These are phyloP conservation scores for Hypomontagnella monticulosa DNA, from an alignment of 495 filamentous ascomycete species.

Conservation along the genomic window DNA sequence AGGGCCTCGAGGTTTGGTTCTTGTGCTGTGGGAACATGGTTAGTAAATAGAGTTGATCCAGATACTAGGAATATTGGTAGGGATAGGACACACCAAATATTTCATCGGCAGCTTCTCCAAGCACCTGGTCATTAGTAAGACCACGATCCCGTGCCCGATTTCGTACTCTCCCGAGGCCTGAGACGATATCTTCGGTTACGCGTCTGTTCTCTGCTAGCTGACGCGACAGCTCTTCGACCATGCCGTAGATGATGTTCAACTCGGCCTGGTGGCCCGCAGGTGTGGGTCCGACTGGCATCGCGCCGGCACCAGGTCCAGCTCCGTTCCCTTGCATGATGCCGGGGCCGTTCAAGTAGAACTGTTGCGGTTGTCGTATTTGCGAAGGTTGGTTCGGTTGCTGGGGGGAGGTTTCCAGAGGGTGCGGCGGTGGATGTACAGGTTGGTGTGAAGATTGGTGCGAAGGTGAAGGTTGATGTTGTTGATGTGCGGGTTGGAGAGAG, in stretches of 20 bases:
- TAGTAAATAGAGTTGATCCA: conserved; percentile 1
- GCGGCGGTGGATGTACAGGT: conserved; percentile 7
- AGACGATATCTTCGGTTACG: conserved; percentile 76
- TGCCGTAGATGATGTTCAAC: conserved; percentile 82
- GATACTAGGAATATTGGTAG: neutral
- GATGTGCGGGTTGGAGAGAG: neutral
- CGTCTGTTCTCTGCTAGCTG: conserved; percentile 81
- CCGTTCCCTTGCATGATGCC: conserved; percentile 64
- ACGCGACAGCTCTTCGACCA: conserved; percentile 82
- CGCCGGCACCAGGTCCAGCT: conserved; percentile 53
- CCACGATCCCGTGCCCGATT: conserved; percentile 56
- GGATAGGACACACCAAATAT: conserved; percentile 54
- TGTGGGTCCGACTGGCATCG: conserved; percentile 62
- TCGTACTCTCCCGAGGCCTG: conserved; percentile 65
- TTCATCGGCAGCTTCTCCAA: conserved; percentile 58
- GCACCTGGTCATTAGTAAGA: conserved; percentile 61
- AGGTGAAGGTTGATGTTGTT: no score
- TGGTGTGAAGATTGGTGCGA: neutral
- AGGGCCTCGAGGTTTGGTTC: conserved; percentile 62
- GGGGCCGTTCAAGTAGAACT: conserved; percentile 58
- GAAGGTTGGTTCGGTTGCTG: conserved; percentile 3
- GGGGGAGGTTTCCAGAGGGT: conserved; percentile 18
- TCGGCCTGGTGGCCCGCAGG: conserved; percentile 88
- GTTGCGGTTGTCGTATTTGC: conserved; percentile 37
- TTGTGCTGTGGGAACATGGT: conserved; percentile 48